Evolutionary conservation across 371 early-diverging fungal species (phyloP).

Genomic region (Mucor lusitanicus): DNA sequence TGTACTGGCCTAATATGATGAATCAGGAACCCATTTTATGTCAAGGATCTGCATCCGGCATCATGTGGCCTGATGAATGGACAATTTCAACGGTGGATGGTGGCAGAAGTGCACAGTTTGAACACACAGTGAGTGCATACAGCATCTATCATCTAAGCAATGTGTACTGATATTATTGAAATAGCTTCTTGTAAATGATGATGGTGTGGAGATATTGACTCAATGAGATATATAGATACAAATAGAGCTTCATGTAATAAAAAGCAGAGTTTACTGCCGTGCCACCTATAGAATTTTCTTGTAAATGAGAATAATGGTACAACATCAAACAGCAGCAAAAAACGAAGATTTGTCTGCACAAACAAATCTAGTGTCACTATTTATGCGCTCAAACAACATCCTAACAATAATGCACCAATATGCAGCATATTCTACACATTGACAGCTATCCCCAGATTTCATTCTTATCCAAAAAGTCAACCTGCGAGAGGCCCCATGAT

Average conservation of each 20-base stretch:
- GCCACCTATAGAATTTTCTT: too few species aligned
- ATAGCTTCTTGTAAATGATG: conserved; percentile 62
- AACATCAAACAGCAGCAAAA: not conserved
- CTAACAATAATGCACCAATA: not conserved
- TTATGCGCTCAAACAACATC: not conserved
- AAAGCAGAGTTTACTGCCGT: too few species aligned
- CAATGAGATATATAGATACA: not conserved
- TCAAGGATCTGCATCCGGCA: conserved; percentile 70
- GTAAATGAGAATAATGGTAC: too few species aligned
- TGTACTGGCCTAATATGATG: not conserved
- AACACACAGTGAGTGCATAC: conserved; percentile 33
- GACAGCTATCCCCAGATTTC: not conserved
- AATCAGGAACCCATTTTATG: conserved; percentile 76
- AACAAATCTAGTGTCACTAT: not conserved
- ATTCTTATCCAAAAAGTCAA: not conserved
- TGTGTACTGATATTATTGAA: not conserved
- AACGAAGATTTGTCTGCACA: not conserved
- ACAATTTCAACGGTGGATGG: conserved; percentile 83
- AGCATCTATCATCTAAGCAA: too few species aligned
- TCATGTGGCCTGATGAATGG: conserved; percentile 90
- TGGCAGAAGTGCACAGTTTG: conserved; percentile 87
- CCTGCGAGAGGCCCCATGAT: not conserved
- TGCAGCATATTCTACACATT: not conserved
- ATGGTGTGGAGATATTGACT: conserved; percentile 78
- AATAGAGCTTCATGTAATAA: too few species aligned